phyloP scores from a whole-genome alignment of 192 early-diverging fungal genomes.

The Haplosporangium gracile region DNA sequence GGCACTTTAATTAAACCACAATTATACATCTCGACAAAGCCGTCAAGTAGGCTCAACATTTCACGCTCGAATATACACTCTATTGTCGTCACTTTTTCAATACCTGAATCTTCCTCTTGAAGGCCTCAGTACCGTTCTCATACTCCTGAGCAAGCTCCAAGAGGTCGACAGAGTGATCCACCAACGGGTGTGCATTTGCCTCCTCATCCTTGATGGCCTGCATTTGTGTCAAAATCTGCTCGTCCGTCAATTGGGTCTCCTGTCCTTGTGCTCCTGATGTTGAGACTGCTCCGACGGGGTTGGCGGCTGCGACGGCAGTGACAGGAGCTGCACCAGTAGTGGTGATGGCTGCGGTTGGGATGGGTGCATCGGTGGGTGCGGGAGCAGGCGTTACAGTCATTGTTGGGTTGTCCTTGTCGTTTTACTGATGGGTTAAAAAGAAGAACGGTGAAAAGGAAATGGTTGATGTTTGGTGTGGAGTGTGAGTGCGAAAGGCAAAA shows the following conservation, averaged over 20 bases:
- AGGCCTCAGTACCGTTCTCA: conserved; percentile 62
- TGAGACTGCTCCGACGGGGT: not conserved
- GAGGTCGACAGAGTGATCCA: conserved; percentile 63
- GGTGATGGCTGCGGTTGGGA: not conserved
- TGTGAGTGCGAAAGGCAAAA: not conserved
- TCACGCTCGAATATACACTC: no score
- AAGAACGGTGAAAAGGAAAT: not conserved
- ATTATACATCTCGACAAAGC: not conserved
- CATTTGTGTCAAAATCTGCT: conserved; percentile 55
- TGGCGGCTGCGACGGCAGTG: not conserved
- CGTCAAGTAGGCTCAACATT: no score
- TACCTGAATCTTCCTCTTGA: conserved; percentile 67
- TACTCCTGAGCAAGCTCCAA: conserved; percentile 64
- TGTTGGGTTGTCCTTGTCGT: not conserved
- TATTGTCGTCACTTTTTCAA: not conserved
- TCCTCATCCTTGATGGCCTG: conserved; percentile 71
- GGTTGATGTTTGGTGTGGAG: not conserved
- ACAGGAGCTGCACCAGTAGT: not conserved
- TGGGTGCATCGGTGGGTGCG: not conserved
- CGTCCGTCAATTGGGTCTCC: conserved; percentile 36
- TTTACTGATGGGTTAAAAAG: not conserved
- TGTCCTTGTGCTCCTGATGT: not conserved
- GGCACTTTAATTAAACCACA: not conserved
- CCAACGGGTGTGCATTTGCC: conserved; percentile 68
- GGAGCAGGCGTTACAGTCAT: not conserved